These are phyloP conservation scores for Zygoascus tannicola DNA, from an alignment of 805 yeast species.

Conservation along the genomic window DNA sequence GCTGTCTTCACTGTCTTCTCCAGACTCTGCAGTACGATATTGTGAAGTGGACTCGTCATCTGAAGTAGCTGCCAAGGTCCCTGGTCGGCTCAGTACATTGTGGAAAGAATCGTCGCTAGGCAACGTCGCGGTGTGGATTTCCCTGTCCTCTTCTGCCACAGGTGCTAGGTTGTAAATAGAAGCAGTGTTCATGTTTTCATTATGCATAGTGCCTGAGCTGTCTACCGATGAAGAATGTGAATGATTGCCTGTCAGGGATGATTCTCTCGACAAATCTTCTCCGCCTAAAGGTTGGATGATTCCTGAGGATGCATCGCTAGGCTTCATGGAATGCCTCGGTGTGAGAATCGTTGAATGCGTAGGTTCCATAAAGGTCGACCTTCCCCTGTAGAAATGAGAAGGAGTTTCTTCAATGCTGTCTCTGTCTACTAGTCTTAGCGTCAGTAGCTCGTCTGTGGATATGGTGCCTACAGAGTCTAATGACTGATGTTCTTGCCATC, in stretches of 20 bases:
- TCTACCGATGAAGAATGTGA: constrained; percentile 25
- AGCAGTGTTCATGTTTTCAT: constrained; percentile 6
- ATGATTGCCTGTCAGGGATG: background rate
- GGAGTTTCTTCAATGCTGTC: constrained; percentile 11
- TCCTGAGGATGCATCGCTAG: constrained; percentile 27
- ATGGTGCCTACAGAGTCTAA: constrained; percentile 71
- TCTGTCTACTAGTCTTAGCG: constrained; percentile 60
- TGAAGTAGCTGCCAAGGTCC: constrained; percentile 13
- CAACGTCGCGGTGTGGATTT: background rate
- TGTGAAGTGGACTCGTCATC: background rate
- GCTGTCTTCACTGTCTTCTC: constrained; percentile 18
- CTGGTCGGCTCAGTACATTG: constrained; percentile 7
- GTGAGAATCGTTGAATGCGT: constrained; percentile 19
- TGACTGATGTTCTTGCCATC: constrained; percentile 51
- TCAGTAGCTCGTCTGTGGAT: constrained; percentile 71
- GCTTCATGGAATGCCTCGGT: constrained; percentile 19
- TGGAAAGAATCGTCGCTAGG: constrained; percentile 4
- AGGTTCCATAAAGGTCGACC: constrained; percentile 21
- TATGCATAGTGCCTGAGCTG: constrained; percentile 1
- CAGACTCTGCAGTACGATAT: constrained; percentile 28
- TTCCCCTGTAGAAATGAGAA: background rate
- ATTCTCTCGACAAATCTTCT: background rate
- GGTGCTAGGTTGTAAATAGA: background rate
- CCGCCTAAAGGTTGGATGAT: constrained; percentile 23
- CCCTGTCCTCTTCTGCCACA: constrained; percentile 4